Conservation (phyloP, 345 rosid species). For the Anacardium occidentale region DNA sequence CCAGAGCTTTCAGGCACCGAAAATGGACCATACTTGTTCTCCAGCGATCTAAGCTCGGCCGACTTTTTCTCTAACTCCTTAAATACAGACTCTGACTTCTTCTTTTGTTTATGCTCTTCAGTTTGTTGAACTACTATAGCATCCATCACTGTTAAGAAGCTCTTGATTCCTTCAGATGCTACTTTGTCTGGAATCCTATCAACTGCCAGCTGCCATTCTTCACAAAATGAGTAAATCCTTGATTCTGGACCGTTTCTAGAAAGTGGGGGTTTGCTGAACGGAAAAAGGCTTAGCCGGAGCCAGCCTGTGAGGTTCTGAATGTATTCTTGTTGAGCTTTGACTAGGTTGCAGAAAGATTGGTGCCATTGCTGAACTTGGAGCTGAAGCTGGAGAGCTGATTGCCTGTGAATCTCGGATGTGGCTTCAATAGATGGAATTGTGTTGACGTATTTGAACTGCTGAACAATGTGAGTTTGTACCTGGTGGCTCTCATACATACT, state of each 20-base stretch:
- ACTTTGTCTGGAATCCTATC: conserved; percentile 93
- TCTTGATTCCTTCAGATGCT: conserved; percentile 95
- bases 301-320: conserved; percentile 85
- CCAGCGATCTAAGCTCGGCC: conserved; percentile 62
- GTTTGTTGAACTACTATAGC: conserved; percentile 83
- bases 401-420: conserved; percentile 89
- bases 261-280: conserved; percentile 67
- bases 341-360: conserved; percentile 74
- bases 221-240: conserved; percentile 75
- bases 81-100: conserved; percentile 60
- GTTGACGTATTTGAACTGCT: conserved; percentile 89
- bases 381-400: conserved; percentile 85
- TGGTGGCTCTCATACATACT: conserved; percentile 98
- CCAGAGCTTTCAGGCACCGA: conserved; percentile 44
- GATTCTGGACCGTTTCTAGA: conserved; percentile 53
- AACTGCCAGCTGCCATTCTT: conserved; percentile 85
- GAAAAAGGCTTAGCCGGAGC: conserved; percentile 92
- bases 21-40: conserved; percentile 69
- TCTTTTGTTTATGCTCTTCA: conserved; percentile 84
- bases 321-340: conserved; percentile 81
- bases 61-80: conserved; percentile 72
- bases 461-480: conserved; percentile 93
- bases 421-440: conserved; percentile 81
- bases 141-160: conserved; percentile 76
- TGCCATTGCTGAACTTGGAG: conserved; percentile 95